Base-by-base conservation (phyloP, 352 stramenopile genomes). In the Globisporangium abappressorium region DNA sequence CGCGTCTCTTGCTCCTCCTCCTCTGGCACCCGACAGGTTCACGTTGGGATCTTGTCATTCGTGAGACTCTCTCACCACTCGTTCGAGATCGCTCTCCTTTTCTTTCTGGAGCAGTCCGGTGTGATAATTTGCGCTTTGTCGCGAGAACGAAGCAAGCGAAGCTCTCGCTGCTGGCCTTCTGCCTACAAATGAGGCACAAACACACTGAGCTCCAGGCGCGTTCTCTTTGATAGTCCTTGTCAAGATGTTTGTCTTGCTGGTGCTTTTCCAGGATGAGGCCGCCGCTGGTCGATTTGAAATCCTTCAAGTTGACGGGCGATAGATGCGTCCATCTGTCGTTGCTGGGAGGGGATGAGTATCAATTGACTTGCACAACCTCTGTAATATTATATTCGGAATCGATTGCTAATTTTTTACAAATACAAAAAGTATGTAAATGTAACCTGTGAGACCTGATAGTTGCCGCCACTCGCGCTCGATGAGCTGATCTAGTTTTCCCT, bases 401-500 rank as follows among this genome's bases (percentile, higher is more conserved):
- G 11, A 5, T 22, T 38, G 22, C 5, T 18, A n/a, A 15, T 3
- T 47, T 47, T 5, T 6, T 20, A n/a, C 41, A 47, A 47, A 20
- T 3, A 47, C n/a, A 15, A n/a, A 46, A 47, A 56, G 3, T 46
- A 22, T n/a, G 3, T 1, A 18, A 24, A 47, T 7, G 1, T 0
- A 20, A 20, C 59, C 59, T 57, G 59, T 20, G 59, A 38, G 18
- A 65, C 9, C 2, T 49, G 1, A 57, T 65, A 56, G n/a, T 47
- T 57, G 59, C 12, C 15, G 20, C 15, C 28, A 41, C 56, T 43
- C 6, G 8, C 14, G 14, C 5, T n/a, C 18, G 59, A 65, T 65
- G 59, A 65, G 59, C 59, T 65, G 59, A 65, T 65, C 43, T 49
- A 15, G 41, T 0, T 43, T 33, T 65, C 55, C 36, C 36, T 14